Evolutionary conservation across 2,329 filamentous ascomycete genomes (phyloP), one percentile per base, ranked within the genome.

Genomic region (Fusarium circinatum): DNA sequence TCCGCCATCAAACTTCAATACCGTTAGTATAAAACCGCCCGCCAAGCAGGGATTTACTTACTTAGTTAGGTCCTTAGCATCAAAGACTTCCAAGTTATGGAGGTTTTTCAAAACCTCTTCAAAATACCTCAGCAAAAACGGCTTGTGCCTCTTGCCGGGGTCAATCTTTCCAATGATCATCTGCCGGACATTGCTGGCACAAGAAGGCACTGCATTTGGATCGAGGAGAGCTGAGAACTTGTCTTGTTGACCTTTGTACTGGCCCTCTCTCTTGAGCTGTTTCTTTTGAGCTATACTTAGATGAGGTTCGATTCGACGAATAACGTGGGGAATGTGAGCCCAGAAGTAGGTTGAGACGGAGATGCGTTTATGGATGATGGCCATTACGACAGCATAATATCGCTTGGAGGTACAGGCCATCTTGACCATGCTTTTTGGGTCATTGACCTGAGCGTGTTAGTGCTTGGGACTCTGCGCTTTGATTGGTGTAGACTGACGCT

Each of bases 21-120:
- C 7, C 5, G 8, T 56, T 2, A 48, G n/a, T 24, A 17, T 13
- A 1, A 3, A 6, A 15, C 18, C 6, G 7, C 2, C 2, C 2
- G 20, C 5, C 3, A 24, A 11, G 13, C 1, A 0, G 3, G 5
- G 20, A 6, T 8, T 3, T 7, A 45, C 62, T 51, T 3, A 67
- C 68, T 15, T 3, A 0, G 48, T 65, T 3, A 65, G 36, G 1
- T 45, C 58, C 0, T 12, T 2, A 0, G 30, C 30, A 28, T 69
- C 49, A 3, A 72, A n/a, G 0, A 49, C 32, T 6, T 68, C 58
- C 12, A 72, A n/a, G 2, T 61, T 60, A 1, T 28, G 20, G 4
- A 68, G 3, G 3, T 72, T 72, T 4, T 68, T 68, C 18, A 72
- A 12, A 2, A 42, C 58, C 6, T 72, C 68, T 3, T 72, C 63